These are phyloP conservation scores for Komagataella pastoris DNA, from an alignment of 805 yeast genomes.

Conservation along the genomic window DNA sequence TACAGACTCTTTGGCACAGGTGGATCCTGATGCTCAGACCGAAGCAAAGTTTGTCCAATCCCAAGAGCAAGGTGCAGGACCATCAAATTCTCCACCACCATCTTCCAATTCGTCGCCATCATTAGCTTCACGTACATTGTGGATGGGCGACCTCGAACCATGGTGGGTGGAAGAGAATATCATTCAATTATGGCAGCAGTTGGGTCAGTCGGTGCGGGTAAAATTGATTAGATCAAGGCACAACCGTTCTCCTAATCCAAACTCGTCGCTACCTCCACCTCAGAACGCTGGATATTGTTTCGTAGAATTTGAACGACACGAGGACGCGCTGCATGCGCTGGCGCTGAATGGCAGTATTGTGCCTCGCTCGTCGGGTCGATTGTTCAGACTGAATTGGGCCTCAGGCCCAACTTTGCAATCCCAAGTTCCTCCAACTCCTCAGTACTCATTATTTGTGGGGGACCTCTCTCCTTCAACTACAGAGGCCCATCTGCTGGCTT, in stretches of 20 bases:
- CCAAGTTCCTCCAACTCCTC: constrained; percentile 62
- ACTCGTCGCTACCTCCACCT: constrained; percentile 20
- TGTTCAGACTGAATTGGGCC: constrained; percentile 74
- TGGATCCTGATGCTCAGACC: background rate
- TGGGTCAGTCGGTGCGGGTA: constrained; percentile 45
- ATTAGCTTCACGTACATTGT: constrained; percentile 52
- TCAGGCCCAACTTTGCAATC: constrained; percentile 66
- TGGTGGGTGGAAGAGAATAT: constrained; percentile 58
- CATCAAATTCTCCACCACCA: constrained; percentile 9
- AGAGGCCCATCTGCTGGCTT: constrained; percentile 62
- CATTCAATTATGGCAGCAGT: constrained; percentile 43
- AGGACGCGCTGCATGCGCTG: constrained; percentile 58
- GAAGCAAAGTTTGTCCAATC: background rate
- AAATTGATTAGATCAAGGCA: constrained; percentile 38
- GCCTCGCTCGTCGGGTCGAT: constrained; percentile 45
- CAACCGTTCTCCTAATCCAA: constrained; percentile 13
- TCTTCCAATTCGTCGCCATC: constrained; percentile 37
- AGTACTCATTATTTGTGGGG: constrained; percentile 71
- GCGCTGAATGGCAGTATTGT: constrained; percentile 51
- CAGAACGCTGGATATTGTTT: constrained; percentile 57
- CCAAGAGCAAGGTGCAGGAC: background rate
- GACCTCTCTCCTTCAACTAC: constrained; percentile 69
- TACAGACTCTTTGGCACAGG: constrained; percentile 2
- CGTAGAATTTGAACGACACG: constrained; percentile 56
- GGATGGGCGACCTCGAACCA: constrained; percentile 87